Percentiles rank a stretch among this genome's conserved stretches.
Conservation (phyloP, 2,329 filamentous ascomycete genomes). For the Bertia moriformis region DNA sequence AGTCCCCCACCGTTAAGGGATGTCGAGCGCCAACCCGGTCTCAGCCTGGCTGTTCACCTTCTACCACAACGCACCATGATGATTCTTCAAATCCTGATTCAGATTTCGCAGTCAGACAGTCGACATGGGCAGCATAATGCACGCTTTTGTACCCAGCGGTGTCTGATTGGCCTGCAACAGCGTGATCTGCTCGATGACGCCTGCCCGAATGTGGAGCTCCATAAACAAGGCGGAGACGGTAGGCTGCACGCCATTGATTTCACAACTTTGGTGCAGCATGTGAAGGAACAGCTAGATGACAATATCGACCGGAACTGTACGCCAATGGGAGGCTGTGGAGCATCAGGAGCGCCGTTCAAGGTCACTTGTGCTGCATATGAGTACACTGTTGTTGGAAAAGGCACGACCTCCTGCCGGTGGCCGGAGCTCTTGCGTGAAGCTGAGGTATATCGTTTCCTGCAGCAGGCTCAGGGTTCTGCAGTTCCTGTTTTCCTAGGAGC, state of each 20-base stretch:
- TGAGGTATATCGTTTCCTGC: slow-evolving; percentile 10
- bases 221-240: neutral
- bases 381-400: slow-evolving; percentile 13
- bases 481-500: slow-evolving; percentile 13
- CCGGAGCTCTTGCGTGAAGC: slow-evolving; percentile 10
- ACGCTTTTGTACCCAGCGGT: neutral
- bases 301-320: slow-evolving; percentile 12
- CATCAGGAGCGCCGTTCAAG: slow-evolving; percentile 13
- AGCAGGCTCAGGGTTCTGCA: slow-evolving; percentile 9
- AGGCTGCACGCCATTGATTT: neutral
- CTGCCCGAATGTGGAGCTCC: neutral
- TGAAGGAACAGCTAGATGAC: slow-evolving; percentile 12
- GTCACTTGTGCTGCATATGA: slow-evolving; percentile 11
- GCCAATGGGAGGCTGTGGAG: slow-evolving; percentile 9
- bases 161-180: neutral
- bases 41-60: neutral
- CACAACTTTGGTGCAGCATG: slow-evolving; percentile 6
- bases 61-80: neutral
- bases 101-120: neutral
- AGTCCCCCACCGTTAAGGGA: neutral
- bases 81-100: neutral
- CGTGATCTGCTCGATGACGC: neutral
- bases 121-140: neutral
- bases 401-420: slow-evolving; percentile 12
- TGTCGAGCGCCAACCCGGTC: neutral